These are phyloP conservation scores for Sonneratia alba DNA, from an alignment of 345 rosid species.

Conservation along the genomic window DNA sequence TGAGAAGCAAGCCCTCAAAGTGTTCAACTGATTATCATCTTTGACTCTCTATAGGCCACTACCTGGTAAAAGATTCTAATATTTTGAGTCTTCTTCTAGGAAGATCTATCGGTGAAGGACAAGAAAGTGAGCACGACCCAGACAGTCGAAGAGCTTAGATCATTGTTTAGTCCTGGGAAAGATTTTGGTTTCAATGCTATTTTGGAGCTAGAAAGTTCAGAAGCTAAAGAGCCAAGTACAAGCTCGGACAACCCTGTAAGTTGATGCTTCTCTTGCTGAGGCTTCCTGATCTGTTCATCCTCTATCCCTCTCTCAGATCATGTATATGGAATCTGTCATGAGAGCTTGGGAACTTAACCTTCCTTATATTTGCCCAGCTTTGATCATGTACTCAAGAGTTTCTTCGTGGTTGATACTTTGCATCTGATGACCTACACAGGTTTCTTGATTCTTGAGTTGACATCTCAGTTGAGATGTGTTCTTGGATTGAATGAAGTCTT, in stretches of 20 bases:
- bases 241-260: background rate
- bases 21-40: background rate
- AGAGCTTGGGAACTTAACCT: background rate
- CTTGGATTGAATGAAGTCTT: too few relatives aligned
- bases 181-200: slow-evolving; percentile 42
- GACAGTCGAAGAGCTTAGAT: slow-evolving; percentile 39
- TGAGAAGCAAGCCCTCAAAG: background rate
- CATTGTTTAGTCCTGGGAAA: slow-evolving; percentile 38
- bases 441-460: background rate
- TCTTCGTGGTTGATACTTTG: background rate
- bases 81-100: slow-evolving; percentile 18
- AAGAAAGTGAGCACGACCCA: slow-evolving; percentile 48
- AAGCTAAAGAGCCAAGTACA: slow-evolving; percentile 7
- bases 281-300: background rate
- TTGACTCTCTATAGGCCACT: background rate
- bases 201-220: slow-evolving; percentile 31
- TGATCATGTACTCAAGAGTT: background rate
- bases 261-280: background rate
- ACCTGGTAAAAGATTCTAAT: background rate
- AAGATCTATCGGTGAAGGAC: slow-evolving; percentile 42
- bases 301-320: background rate
- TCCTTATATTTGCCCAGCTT: background rate
- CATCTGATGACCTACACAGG: background rate
- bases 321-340: background rate
- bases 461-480: too few relatives aligned